phyloP scores from a whole-genome alignment of 441 rosid genomes.

The Arabidopsis hybrid region DNA sequence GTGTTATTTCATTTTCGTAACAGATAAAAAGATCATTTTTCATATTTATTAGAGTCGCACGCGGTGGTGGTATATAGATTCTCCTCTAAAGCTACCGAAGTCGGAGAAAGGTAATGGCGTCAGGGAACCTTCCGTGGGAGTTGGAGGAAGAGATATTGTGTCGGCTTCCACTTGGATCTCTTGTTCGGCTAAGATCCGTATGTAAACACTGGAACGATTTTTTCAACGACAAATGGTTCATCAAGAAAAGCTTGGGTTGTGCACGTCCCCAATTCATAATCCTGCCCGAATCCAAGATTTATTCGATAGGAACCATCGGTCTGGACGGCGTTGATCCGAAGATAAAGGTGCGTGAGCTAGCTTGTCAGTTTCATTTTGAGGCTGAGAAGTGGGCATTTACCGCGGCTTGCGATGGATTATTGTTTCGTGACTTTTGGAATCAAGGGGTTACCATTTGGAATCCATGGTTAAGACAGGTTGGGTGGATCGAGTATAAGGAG shows the following conservation, averaged over 20 bases:
- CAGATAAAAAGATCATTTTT: no score
- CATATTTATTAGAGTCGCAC: no score
- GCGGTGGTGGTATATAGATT: no score
- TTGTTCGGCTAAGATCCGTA: not conserved
- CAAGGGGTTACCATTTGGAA: not conserved
- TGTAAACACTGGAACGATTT: conserved; percentile 25
- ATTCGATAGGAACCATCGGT: not conserved
- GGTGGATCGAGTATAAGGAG: not conserved
- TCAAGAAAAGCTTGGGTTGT: not conserved
- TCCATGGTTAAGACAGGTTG: not conserved
- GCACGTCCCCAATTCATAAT: conserved; percentile 21
- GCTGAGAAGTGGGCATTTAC: not conserved
- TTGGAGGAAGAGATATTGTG: conserved; percentile 18
- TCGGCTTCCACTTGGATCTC: conserved; percentile 13
- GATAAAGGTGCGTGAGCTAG: not conserved
- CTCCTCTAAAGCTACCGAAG: no score
- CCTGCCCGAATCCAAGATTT: not conserved
- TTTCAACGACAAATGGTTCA: conserved; percentile 7
- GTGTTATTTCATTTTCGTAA: no score
- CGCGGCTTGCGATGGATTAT: not conserved
- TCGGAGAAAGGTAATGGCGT: no score
- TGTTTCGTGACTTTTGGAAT: not conserved
- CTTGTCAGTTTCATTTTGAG: no score
- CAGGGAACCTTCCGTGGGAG: not conserved
- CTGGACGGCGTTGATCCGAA: not conserved